These are phyloP conservation scores for Cochlearia excelsa DNA, from an alignment of 345 rosid genomes.

Conservation along the genomic window DNA sequence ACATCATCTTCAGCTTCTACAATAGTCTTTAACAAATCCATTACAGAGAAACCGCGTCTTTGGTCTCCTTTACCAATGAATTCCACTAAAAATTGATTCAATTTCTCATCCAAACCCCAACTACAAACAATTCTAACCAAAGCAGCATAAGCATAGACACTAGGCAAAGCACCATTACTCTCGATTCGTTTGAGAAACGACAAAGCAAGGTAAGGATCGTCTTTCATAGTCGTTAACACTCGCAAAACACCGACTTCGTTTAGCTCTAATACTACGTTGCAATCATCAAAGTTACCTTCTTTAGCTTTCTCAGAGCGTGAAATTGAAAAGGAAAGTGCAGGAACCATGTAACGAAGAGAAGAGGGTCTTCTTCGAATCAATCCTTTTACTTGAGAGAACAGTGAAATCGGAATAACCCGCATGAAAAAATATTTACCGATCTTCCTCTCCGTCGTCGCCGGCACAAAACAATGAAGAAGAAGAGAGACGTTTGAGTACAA, in stretches of 20 bases:
- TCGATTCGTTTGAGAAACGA: slow-evolving; percentile 45
- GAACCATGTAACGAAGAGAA: slow-evolving; percentile 28
- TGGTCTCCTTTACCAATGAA: slow-evolving; percentile 38
- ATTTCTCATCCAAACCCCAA: slow-evolving; percentile 41
- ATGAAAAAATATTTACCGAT: slow-evolving; percentile 23
- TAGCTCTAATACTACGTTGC: slow-evolving; percentile 27
- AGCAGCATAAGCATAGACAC: slow-evolving; percentile 44
- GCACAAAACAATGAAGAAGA: too few relatives aligned
- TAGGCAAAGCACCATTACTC: slow-evolving; percentile 44
- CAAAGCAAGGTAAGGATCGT: slow-evolving; percentile 53
- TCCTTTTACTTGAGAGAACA: slow-evolving; percentile 34
- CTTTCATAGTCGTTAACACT: slow-evolving; percentile 36
- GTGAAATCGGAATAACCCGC: slow-evolving; percentile 31
- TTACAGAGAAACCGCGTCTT: slow-evolving; percentile 34
- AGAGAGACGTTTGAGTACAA: too few relatives aligned
- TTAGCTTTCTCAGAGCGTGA: slow-evolving; percentile 29
- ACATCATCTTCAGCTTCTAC: slow-evolving; percentile 25
- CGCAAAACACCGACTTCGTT: slow-evolving; percentile 41
- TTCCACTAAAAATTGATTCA: slow-evolving; percentile 42
- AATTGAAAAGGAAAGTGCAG: slow-evolving; percentile 29
- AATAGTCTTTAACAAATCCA: slow-evolving; percentile 44
- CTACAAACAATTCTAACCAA: slow-evolving; percentile 46
- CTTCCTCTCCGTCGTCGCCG: background rate
- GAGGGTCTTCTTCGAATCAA: slow-evolving; percentile 15
- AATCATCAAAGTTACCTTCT: slow-evolving; percentile 8